phyloP scores from a whole-genome alignment of 495 filamentous ascomycete species.

The Aspergillus funiculosus region DNA sequence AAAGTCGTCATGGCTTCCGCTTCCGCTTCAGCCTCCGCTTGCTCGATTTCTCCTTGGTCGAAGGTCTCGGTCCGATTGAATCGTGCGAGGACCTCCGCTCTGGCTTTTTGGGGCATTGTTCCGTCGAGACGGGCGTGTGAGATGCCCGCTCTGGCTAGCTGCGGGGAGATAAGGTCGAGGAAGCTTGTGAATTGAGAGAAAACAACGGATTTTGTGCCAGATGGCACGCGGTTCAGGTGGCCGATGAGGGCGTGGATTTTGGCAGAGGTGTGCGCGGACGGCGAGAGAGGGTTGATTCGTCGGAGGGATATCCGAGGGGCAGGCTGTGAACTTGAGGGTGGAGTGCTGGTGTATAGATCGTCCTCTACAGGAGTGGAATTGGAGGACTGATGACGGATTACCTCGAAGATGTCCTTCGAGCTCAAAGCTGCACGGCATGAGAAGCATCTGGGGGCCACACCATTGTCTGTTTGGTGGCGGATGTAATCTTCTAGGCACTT shows the following conservation, averaged over 20 bases:
- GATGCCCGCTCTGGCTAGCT: constrained; percentile 65
- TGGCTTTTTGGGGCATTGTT: constrained; percentile 77
- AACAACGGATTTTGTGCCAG: constrained; percentile 79
- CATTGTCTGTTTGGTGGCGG: constrained; percentile 72
- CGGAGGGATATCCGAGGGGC: constrained; percentile 71
- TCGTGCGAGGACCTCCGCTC: constrained; percentile 65
- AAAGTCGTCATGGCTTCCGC: neutral
- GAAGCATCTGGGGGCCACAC: constrained; percentile 73
- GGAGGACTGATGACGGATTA: constrained; percentile 53
- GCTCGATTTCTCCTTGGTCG: constrained; percentile 32
- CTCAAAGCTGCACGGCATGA: constrained; percentile 82
- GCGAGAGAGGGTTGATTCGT: constrained; percentile 65
- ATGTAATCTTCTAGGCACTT: constrained; percentile 84
- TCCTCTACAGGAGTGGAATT: constrained; percentile 26
- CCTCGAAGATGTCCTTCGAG: constrained; percentile 81
- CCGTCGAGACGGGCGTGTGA: constrained; percentile 83
- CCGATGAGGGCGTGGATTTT: constrained; percentile 78
- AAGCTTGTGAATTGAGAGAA: constrained; percentile 98
- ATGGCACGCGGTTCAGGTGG: constrained; percentile 62
- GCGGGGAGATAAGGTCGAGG: constrained; percentile 79
- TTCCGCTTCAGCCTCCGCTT: constrained; percentile 24
- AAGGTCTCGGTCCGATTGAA: constrained; percentile 52
- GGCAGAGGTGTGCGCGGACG: constrained; percentile 56
- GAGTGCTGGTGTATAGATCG: constrained; percentile 30
- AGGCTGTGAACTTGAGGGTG: constrained; percentile 27